phyloP scores from a whole-genome alignment of 2,329 filamentous ascomycete species.

The Sporothrix luriei region DNA sequence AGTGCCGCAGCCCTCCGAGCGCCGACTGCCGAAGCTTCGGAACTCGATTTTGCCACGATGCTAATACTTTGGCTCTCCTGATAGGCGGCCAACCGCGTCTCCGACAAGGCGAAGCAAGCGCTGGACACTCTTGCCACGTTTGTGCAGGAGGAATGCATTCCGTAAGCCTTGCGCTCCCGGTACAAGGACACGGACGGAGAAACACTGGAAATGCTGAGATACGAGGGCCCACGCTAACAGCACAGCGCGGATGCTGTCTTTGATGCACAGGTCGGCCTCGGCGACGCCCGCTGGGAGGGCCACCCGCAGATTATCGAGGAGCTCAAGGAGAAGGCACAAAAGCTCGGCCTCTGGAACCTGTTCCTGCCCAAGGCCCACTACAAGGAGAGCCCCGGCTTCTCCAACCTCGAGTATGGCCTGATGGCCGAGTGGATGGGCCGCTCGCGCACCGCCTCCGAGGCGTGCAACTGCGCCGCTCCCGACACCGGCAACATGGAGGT shows the following conservation, averaged over 20 bases:
- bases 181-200: neutral
- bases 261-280: conserved; percentile 75
- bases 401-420: conserved; percentile 93
- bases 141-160: conserved; percentile 92
- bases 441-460: conserved; percentile 79
- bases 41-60: neutral
- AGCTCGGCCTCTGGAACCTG: conserved; percentile 95
- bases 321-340: conserved; percentile 79
- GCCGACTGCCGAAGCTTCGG: conserved; percentile 11
- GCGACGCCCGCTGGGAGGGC: conserved; percentile 73
- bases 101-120: conserved; percentile 79
- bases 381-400: conserved; percentile 90
- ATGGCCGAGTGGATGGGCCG: conserved; percentile 97
- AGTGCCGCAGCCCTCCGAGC: conserved; percentile 34
- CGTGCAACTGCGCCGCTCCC: conserved; percentile 85
- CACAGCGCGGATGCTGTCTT: conserved; percentile 76
- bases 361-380: conserved; percentile 95
- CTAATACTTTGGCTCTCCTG: conserved; percentile 12
- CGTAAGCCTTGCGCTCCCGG: conserved; percentile 52
- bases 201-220: neutral
- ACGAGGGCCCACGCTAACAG: neutral
- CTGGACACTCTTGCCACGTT: conserved; percentile 91
- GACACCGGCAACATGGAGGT: conserved; percentile 98
- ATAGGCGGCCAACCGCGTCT: conserved; percentile 61
- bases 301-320: conserved; percentile 85